Evolutionary conservation across 108 stramenopile genomes (phyloP).

Genomic region (Nitzschia sp.): DNA sequence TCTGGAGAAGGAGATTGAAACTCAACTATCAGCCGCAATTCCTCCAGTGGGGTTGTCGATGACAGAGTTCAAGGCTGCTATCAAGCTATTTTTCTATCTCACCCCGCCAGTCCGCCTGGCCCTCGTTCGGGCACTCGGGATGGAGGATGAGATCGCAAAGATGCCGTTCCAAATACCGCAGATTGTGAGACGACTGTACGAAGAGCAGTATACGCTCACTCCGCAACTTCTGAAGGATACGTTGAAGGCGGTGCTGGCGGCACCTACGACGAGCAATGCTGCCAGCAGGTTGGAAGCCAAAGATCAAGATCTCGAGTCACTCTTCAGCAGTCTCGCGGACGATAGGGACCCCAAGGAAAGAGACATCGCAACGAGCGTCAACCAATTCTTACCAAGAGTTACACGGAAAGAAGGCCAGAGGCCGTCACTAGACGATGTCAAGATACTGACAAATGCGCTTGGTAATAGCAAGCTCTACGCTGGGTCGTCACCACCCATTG

Average conservation of each 20-base stretch:
- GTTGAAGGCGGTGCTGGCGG: neutral
- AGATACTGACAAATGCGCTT: neutral
- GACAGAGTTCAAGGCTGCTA: neutral
- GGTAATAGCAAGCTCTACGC: neutral
- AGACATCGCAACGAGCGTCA: neutral
- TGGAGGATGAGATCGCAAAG: neutral
- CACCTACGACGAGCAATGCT: neutral
- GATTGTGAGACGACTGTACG: slow-evolving; percentile 16
- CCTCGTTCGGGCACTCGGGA: neutral
- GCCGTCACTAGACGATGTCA: neutral
- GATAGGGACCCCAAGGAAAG: neutral
- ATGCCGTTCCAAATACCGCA: neutral
- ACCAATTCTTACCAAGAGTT: neutral
- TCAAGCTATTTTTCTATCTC: slow-evolving; percentile 4
- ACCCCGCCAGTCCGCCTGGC: neutral
- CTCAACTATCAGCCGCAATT: neutral
- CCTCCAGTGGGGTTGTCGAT: neutral
- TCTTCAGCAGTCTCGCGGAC: neutral
- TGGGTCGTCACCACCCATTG: slow-evolving; percentile 8
- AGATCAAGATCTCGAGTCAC: neutral
- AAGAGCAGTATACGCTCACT: slow-evolving; percentile 3
- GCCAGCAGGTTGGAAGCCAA: neutral
- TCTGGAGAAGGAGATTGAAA: neutral
- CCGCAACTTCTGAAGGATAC: neutral
- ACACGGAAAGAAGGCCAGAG: neutral